Evolutionary conservation across 208 protist genomes (phyloP), one percentile per base, ranked within the genome.

Genomic region (Leptomonas pyrrhocoris): DNA sequence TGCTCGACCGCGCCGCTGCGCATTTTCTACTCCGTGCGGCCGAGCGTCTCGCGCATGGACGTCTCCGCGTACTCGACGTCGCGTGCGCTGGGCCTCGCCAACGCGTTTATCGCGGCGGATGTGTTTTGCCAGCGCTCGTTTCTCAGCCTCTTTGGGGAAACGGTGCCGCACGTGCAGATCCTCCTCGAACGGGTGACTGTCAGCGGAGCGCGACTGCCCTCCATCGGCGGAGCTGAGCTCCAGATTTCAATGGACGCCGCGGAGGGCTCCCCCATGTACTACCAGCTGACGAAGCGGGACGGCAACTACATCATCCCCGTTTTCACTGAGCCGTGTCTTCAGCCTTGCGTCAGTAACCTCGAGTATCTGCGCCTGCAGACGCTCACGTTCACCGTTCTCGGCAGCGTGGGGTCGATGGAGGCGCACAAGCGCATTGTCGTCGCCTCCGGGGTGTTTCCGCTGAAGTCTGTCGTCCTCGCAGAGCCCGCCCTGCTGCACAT

Each of bases 281-380:
- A 74, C 18, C 63, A 62, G 5, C 59, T 90, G 2, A 27, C 21
- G 13, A 71, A 76, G 31, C 55, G 46, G 2, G 62, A 60, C 27
- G 55, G 60, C 30, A 67, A 72, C 40, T 91, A 85, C 51, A 72
- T 73, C 0, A 57, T 77, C 2, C 61, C 75, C 1, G 49, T 64
- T 3, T 34, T 60, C 0, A 63, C 60, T 19, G 55, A 84, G 4
- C 77, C 82, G 25, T 49, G 74, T 13, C 38, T 93, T 2, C 73
- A 79, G 59, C 84, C 84, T 16, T 83, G 74, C 40, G 74, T 87
- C 28, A 80, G 74, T 55, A 87, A 83, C 63, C 34, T 48, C 1
- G 85, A 86, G 30, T 89, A 85, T 62, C 63, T 88, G 28, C 82
- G 85, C 0, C 68, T 91, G 57, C 88, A 93, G 54, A 79, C 82